Conservation (phyloP, 208 protist species). For the Leishmania tropica region DNA sequence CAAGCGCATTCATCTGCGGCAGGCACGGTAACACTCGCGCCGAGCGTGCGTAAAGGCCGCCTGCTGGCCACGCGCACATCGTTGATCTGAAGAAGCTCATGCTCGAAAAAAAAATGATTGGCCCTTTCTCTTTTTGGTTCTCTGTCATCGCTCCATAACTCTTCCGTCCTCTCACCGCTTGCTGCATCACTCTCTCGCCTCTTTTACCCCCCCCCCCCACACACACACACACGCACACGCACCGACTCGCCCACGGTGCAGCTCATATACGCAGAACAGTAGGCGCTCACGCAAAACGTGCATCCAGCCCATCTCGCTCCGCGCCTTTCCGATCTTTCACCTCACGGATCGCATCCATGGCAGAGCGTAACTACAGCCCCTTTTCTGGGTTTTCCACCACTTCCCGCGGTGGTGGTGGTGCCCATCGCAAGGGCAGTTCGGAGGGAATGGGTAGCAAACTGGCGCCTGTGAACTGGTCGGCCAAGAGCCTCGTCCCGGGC, state of each 20-base stretch:
- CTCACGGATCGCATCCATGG: constrained; percentile 28
- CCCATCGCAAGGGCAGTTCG: neutral
- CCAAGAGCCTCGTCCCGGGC: constrained; percentile 56
- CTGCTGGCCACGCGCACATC: neutral
- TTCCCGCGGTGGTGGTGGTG: constrained; percentile 18
- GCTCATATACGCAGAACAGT: constrained; percentile 1
- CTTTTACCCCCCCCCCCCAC: neutral
- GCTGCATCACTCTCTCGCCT: neutral
- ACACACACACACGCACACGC: neutral
- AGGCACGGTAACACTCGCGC: neutral
- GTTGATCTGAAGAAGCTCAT: neutral
- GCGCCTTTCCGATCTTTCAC: neutral
- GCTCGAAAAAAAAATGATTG: neutral
- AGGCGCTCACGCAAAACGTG: constrained; percentile 1
- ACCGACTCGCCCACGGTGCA: neutral
- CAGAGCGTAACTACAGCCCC: constrained; percentile 77
- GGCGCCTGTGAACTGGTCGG: constrained; percentile 67
- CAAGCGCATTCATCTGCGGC: neutral
- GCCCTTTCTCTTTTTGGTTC: too few relatives aligned
- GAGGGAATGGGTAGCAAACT: constrained; percentile 52
- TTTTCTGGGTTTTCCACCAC: constrained; percentile 65
- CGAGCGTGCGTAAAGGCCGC: neutral
- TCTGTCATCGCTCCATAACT: neutral
- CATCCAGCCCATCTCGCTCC: neutral
- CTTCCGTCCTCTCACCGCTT: neutral